Percentiles rank a stretch among this genome's conserved stretches.
These are phyloP conservation scores for Pascua guehoae DNA, from an alignment of 1,284 basidiomycete genomes.

Conservation along the genomic window DNA sequence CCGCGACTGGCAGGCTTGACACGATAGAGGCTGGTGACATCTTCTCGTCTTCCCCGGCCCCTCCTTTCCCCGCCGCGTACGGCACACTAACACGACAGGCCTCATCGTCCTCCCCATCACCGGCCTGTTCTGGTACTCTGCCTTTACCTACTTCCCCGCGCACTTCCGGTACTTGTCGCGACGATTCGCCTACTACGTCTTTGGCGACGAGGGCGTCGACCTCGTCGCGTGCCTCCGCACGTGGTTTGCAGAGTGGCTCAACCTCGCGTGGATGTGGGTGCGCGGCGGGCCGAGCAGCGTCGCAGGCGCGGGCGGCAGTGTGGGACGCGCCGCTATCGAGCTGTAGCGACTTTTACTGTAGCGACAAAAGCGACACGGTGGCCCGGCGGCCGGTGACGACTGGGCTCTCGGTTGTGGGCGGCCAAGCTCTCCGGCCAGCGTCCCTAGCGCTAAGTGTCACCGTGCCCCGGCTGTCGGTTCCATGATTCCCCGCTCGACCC, in stretches of 20 bases:
- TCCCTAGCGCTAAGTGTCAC: too few relatives aligned
- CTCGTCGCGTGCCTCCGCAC: slow-evolving; percentile 4
- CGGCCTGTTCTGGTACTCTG: slow-evolving; percentile 46
- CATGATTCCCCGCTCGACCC: too few relatives aligned
- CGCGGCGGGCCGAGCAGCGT: not conserved
- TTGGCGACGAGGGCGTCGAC: slow-evolving; percentile 42
- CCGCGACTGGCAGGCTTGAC: too few relatives aligned
- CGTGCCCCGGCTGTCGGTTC: too few relatives aligned
- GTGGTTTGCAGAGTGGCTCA: slow-evolving; percentile 13
- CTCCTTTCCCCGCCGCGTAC: not conserved
- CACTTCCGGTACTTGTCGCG: slow-evolving; percentile 45
- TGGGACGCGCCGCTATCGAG: not conserved
- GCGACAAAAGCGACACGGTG: too few relatives aligned
- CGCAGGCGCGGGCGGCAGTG: not conserved
- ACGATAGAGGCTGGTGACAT: not conserved
- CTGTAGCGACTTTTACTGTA: too few relatives aligned
- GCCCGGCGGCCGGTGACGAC: too few relatives aligned
- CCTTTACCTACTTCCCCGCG: slow-evolving; percentile 45
- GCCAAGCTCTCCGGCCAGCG: too few relatives aligned
- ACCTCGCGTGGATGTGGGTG: slow-evolving; percentile 11
- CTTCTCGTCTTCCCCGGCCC: not conserved
- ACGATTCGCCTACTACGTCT: slow-evolving; percentile 49
- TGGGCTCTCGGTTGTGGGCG: too few relatives aligned
- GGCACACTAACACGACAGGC: slow-evolving; percentile 21
- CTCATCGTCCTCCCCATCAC: slow-evolving; percentile 35